Base-by-base conservation (phyloP, 805 yeast species). In the Sungouiozyma intestinalis region DNA sequence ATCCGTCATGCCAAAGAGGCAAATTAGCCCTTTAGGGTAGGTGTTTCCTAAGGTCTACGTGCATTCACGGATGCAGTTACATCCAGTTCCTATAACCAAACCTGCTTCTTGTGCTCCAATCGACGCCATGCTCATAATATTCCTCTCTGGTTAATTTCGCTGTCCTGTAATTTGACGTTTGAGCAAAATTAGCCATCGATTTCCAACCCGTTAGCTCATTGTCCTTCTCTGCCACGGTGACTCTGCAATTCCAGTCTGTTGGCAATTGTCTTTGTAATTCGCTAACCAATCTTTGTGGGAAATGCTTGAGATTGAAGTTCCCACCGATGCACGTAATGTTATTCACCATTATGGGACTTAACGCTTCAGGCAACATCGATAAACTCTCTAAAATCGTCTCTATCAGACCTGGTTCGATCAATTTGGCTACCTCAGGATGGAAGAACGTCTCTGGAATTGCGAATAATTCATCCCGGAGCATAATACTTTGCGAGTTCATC, bases 311-410 rank as follows among this genome's bases (percentile, higher is more conserved):
- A 39, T 79, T 75, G 40, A 85, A 71, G 15, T 80, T 79, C 0
- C 98, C 98, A 0, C 99, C 98, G 1, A 79, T 75, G 9, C 87
- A 66, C 16, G 77, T 76, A 13, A 92, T 76, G 59, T 92, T 92
- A 3, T 90, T 79, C 52, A 79, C 77, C 40, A 92, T 66, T 41
- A 92, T 62, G 0, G 95, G 94, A 40, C 85, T 65, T 2, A 80
- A 57, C 3, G 81, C 71, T 47, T 78, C 86, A 0, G 97, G 96
- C 29, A 84, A 71, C 14, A 78, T 66, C 53, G 73, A 68, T 4
- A 92, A 67, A 21, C 84, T 67, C 45, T 85, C 86, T 35, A 80
- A 74, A 2, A 85, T 74, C 0, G 82, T 69, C 45, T 77, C 82
- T 0, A 81, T 73, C 16, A 94, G 62, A 13, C 96, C 97, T 0